A percentile compares a stretch with the other conserved stretches of the same genome.
Conservation (phyloP, 2,329 filamentous ascomycete genomes). For the Apiospora rasikravindrae region DNA sequence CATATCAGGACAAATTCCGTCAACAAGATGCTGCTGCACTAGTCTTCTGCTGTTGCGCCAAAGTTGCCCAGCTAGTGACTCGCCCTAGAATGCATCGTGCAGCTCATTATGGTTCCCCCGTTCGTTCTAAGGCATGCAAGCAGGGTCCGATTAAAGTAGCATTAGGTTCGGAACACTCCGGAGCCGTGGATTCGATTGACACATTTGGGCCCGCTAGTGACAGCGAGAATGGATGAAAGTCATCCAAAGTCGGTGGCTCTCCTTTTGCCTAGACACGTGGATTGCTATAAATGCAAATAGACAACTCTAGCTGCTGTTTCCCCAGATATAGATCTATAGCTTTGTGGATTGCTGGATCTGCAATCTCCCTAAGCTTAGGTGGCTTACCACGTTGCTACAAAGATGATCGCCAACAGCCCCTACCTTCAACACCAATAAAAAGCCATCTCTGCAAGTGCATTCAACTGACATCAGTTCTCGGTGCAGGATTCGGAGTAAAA, state of each 20-base stretch:
- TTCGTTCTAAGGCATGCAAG: slow-evolving; percentile 12
- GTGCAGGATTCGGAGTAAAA: not conserved
- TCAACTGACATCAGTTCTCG: not conserved
- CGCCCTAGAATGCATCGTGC: not conserved
- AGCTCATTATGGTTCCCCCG: not conserved
- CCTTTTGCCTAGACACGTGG: not conserved
- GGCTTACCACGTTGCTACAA: not conserved
- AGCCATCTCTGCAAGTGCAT: not conserved
- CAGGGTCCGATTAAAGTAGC: slow-evolving; percentile 12
- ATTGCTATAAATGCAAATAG: not conserved
- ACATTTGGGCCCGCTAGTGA: slow-evolving; percentile 3
- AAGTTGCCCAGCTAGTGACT: not conserved
- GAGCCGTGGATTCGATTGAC: not conserved
- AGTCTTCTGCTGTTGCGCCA: not conserved
- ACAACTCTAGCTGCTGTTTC: not conserved
- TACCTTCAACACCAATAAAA: not conserved
- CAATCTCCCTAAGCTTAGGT: not conserved
- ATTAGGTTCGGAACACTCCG: slow-evolving; percentile 14
- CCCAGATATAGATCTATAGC: not conserved
- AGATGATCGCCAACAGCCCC: not conserved
- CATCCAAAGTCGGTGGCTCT: not conserved
- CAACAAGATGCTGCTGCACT: not conserved
- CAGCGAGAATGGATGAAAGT: not conserved
- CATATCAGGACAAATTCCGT: not conserved
- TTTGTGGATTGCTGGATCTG: not conserved